Evolutionary conservation across 306 rosid genomes (phyloP).

Genomic region (Albizia julibrissin): DNA sequence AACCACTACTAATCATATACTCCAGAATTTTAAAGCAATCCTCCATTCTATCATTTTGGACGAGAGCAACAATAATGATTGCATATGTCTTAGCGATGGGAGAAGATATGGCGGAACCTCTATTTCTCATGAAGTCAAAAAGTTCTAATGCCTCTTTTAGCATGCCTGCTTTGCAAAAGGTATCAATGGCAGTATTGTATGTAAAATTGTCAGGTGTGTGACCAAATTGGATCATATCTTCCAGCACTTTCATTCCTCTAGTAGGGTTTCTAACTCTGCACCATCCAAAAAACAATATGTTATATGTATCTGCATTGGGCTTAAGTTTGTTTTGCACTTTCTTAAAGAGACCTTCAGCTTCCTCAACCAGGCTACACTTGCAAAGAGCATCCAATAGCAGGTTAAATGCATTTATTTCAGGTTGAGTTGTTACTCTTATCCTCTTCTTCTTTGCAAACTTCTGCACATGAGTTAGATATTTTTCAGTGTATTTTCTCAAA

Average conservation of each 20-base stretch:
- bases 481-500: constrained; percentile 72
- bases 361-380: constrained; percentile 81
- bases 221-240: constrained; percentile 78
- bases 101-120: constrained; percentile 75
- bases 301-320: constrained; percentile 70
- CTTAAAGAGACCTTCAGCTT: constrained; percentile 69
- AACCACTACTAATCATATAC: constrained; percentile 78
- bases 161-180: constrained; percentile 83
- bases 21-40: constrained; percentile 67
- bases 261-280: constrained; percentile 87
- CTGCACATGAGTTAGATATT: constrained; percentile 73
- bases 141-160: constrained; percentile 66
- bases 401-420: constrained; percentile 83
- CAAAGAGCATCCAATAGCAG: constrained; percentile 78
- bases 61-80: constrained; percentile 76
- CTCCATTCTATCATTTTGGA: constrained; percentile 65
- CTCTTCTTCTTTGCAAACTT: constrained; percentile 88
- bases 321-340: constrained; percentile 62
- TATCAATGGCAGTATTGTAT: constrained; percentile 78
- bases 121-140: constrained; percentile 84
- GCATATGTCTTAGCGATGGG: constrained; percentile 86
- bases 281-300: constrained; percentile 86
- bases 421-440: constrained; percentile 77
- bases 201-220: constrained; percentile 80
- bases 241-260: constrained; percentile 72